Conservation (phyloP, 169 alveolate genomes). For the Perkinsus chesapeaki region DNA sequence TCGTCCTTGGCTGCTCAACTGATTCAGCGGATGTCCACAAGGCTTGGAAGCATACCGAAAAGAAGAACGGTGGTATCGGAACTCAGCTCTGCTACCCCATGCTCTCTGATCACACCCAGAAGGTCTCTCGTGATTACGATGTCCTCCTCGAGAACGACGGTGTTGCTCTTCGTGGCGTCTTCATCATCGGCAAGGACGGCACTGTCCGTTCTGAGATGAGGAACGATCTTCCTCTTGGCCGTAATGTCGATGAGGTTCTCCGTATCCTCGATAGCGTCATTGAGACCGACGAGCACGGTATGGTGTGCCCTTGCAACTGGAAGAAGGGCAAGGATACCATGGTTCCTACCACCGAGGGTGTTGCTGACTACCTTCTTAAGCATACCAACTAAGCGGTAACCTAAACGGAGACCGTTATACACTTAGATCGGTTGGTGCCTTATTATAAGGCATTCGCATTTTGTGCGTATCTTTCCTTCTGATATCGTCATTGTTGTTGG, state of each 20-base stretch:
- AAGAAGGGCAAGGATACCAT: slow-evolving; percentile 90
- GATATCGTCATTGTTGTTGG: neutral
- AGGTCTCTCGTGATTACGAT: slow-evolving; percentile 81
- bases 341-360: slow-evolving; percentile 88
- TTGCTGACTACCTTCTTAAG: slow-evolving; percentile 47
- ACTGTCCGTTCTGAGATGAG: slow-evolving; percentile 85
- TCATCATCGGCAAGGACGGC: slow-evolving; percentile 93
- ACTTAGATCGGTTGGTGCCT: neutral
- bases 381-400: neutral
- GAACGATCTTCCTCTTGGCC: slow-evolving; percentile 97
- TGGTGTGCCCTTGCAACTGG: slow-evolving; percentile 99
- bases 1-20: slow-evolving; percentile 84
- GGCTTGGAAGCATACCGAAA: slow-evolving; percentile 83
- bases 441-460: neutral
- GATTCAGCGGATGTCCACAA: slow-evolving; percentile 93
- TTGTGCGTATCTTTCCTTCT: neutral
- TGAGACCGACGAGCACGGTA: slow-evolving; percentile 91
- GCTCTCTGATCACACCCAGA: slow-evolving; percentile 77
- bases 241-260: slow-evolving; percentile 90
- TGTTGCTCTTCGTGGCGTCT: slow-evolving; percentile 93
- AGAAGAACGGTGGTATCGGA: neutral
- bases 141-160: slow-evolving; percentile 86
- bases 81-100: slow-evolving; percentile 70
- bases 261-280: slow-evolving; percentile 93
- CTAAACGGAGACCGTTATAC: neutral